Evolutionary conservation across 177 flowering plant genomes (phyloP).

Genomic region (Vitis hybrid): DNA sequence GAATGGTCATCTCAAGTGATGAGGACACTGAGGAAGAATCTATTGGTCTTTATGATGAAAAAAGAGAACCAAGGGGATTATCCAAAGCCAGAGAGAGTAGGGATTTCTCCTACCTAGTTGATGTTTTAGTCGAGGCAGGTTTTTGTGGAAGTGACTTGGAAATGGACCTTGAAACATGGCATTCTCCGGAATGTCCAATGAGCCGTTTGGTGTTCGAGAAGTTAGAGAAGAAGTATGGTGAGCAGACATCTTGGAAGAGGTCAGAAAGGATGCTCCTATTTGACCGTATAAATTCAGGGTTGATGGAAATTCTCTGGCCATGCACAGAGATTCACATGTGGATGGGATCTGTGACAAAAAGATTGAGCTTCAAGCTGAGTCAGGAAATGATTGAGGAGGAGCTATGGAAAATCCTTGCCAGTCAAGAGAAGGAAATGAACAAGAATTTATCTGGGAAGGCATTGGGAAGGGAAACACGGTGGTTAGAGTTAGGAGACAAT

Average conservation of each 20-base stretch:
- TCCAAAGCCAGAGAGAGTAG: conserved; percentile 27
- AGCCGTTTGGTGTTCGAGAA: conserved; percentile 36
- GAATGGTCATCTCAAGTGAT: conserved; percentile 44
- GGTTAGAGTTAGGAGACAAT: conserved; percentile 41
- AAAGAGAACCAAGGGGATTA: conserved; percentile 10
- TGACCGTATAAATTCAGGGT: conserved; percentile 46
- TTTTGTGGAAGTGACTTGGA: conserved; percentile 11
- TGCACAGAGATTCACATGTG: conserved; percentile 8
- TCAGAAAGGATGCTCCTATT: conserved; percentile 60
- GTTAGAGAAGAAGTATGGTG: conserved; percentile 52
- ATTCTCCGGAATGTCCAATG: conserved; percentile 34
- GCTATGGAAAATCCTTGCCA: conserved; percentile 37
- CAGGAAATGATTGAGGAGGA: conserved; percentile 37
- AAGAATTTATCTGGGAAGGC: conserved; percentile 24
- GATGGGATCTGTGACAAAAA: conserved; percentile 27
- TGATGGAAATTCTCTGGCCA: conserved; percentile 31
- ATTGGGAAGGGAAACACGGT: conserved; percentile 21
- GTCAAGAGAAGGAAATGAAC: conserved; percentile 32
- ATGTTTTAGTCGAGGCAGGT: conserved; percentile 44
- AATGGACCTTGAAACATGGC: conserved; percentile 21
- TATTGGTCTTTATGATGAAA: conserved; percentile 4
- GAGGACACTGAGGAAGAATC: conserved; percentile 27
- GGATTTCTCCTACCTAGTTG: conserved; percentile 50
- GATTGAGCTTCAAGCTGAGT: conserved; percentile 15
- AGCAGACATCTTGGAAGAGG: conserved; percentile 42